Evolutionary conservation across 306 rosid species (phyloP).

Genomic region (Urtica urens): DNA sequence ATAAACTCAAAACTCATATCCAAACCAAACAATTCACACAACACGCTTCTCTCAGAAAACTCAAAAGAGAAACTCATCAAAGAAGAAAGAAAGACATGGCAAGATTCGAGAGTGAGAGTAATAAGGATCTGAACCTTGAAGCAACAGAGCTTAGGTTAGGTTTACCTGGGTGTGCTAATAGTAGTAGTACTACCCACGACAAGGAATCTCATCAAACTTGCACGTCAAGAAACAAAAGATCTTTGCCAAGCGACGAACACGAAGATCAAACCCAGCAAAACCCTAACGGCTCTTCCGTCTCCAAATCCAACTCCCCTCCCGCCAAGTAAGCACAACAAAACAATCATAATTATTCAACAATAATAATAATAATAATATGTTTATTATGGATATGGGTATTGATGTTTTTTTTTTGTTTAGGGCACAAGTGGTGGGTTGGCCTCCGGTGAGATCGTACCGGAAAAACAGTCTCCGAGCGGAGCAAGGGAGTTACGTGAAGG

Average conservation of each 20-base stretch:
- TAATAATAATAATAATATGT: too few relatives aligned
- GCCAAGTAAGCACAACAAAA: conserved; percentile 41
- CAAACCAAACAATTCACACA: background rate
- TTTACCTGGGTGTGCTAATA: conserved; percentile 12
- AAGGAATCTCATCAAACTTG: background rate
- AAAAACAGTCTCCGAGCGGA: conserved; percentile 25
- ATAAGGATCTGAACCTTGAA: conserved; percentile 30
- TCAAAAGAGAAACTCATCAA: background rate
- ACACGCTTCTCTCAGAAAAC: background rate
- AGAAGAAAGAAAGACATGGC: background rate
- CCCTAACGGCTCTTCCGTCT: background rate
- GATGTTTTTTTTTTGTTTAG: conserved; percentile 8
- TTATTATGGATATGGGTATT: background rate
- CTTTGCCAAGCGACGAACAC: conserved; percentile 4
- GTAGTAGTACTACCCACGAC: too few relatives aligned
- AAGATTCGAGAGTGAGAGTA: conserved; percentile 5
- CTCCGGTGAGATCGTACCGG: conserved; percentile 30
- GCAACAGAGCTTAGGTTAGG: conserved; percentile 48
- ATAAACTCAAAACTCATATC: too few relatives aligned
- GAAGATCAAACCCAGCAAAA: background rate
- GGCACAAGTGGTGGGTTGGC: conserved; percentile 49
- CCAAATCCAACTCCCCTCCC: conserved; percentile 19
- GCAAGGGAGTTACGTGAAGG: conserved; percentile 24
- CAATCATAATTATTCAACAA: too few relatives aligned
- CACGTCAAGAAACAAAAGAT: conserved; percentile 20